A percentile compares a stretch with the other conserved stretches of the same genome.
Conservation (phyloP, 306 rosid species). For the Prosopis cineraria region DNA sequence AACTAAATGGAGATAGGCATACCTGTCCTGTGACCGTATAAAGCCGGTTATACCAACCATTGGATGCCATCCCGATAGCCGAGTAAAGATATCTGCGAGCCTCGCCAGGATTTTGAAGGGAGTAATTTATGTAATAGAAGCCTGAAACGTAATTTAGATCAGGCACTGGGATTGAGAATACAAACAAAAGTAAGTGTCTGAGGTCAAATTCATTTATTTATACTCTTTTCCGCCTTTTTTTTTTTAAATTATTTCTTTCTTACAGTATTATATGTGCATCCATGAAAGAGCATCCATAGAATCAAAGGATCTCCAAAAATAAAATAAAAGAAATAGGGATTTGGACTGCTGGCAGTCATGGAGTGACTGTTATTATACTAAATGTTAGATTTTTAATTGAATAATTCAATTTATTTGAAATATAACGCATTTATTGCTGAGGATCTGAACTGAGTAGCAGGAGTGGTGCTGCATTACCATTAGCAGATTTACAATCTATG, state of each 20-base stretch:
- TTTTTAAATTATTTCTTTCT: neutral
- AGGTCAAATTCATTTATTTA: neutral
- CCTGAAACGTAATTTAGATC: constrained; percentile 52
- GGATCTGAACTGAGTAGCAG: neutral
- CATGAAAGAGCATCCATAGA: no score
- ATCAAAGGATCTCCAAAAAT: no score
- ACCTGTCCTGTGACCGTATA: constrained; percentile 98
- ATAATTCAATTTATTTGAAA: no score
- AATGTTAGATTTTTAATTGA: no score
- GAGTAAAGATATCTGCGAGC: constrained; percentile 67
- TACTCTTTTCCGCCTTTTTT: neutral
- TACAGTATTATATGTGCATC: neutral
- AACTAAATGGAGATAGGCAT: neutral
- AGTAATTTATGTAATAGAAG: constrained; percentile 75
- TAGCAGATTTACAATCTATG: constrained; percentile 59
- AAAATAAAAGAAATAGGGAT: no score
- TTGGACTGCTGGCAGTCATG: no score
- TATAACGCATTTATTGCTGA: neutral
- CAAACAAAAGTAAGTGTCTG: neutral
- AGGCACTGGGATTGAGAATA: neutral
- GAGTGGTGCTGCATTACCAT: constrained; percentile 37
- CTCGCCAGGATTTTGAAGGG: constrained; percentile 80
- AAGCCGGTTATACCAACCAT: constrained; percentile 89
- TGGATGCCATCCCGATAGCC: constrained; percentile 87
- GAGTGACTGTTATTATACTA: no score